These are phyloP conservation scores for Pseudogymnoascus sp. DNA, from an alignment of 2,329 filamentous ascomycete species.

Conservation along the genomic window DNA sequence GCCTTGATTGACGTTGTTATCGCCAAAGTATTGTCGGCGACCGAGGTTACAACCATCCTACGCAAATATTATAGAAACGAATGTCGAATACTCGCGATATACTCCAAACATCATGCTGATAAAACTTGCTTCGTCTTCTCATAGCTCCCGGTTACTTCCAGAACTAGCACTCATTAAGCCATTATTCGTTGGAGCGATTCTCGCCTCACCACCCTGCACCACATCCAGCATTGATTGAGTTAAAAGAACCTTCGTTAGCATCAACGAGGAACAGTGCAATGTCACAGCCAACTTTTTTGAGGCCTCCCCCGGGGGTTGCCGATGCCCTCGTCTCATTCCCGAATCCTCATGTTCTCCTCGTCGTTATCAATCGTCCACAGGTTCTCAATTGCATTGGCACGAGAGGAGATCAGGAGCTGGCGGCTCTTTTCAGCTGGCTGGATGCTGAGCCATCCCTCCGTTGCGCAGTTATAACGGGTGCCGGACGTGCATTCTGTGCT, in stretches of 20 bases:
- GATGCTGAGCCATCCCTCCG: conserved; percentile 52
- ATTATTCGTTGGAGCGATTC: not conserved
- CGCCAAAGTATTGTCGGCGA: not conserved
- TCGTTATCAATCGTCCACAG: conserved; percentile 50
- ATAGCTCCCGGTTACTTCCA: not conserved
- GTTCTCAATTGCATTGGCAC: conserved; percentile 47
- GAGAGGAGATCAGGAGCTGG: conserved; percentile 31
- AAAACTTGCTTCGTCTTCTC: not conserved
- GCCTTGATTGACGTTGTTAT: not conserved
- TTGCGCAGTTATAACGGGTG: conserved; percentile 55
- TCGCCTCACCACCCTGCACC: not conserved
- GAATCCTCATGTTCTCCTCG: conserved; percentile 44
- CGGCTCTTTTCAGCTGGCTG: conserved; percentile 48
- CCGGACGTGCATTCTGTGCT: conserved; percentile 57
- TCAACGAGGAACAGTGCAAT: not conserved
- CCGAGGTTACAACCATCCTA: not conserved
- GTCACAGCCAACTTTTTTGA: conserved; percentile 13
- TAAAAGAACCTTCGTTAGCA: not conserved
- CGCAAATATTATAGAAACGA: not conserved
- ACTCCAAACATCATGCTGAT: not conserved
- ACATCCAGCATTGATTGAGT: not conserved
- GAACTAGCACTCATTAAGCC: not conserved
- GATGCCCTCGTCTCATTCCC: conserved; percentile 39
- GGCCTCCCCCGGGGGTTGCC: conserved; percentile 15
- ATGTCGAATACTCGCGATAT: not conserved